Percentiles rank a stretch among this genome's conserved stretches.
Evolutionary conservation across 1,284 basidiomycete species (phyloP).

Genomic region (Leccinum brunneo-olivaceum): DNA sequence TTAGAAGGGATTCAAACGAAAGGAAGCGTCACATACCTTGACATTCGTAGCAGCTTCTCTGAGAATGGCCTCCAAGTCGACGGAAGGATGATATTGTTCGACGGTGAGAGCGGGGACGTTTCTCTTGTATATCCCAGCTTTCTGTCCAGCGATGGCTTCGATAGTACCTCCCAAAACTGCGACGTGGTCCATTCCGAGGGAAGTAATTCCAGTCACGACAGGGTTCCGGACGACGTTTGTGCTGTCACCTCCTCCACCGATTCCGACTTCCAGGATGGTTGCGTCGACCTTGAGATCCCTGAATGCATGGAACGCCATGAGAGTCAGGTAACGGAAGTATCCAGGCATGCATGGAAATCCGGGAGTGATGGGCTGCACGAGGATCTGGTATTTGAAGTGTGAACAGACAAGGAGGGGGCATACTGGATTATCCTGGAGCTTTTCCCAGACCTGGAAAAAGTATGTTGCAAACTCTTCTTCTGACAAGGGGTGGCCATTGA

Average conservation of each 20-base stretch:
- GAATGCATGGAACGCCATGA: constrained; percentile 91
- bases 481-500: constrained; percentile 86
- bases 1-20: background rate
- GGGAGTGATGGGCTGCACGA: constrained; percentile 41
- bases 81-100: constrained; percentile 69
- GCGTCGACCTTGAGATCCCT: constrained; percentile 75
- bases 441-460: constrained; percentile 98
- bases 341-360: constrained; percentile 72
- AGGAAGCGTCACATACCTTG: constrained; percentile 36
- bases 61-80: constrained; percentile 64
- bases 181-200: constrained; percentile 93
- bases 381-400: constrained; percentile 1
- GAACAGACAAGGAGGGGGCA: constrained; percentile 4
- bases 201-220: constrained; percentile 82
- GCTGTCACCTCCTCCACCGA: constrained; percentile 92
- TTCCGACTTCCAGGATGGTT: constrained; percentile 94
- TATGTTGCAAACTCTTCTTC: constrained; percentile 86
- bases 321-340: constrained; percentile 92
- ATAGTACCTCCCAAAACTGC: constrained; percentile 86
- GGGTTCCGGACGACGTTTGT: constrained; percentile 95
- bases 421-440: constrained; percentile 58
- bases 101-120: constrained; percentile 85
- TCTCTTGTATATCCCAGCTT: constrained; percentile 95
- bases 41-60: constrained; percentile 59
- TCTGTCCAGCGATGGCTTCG: constrained; percentile 89